Percentiles rank a stretch among this genome's conserved stretches.
Evolutionary conservation across 2,329 filamentous ascomycete genomes (phyloP).

Genomic region (Sphaerulina populicola): DNA sequence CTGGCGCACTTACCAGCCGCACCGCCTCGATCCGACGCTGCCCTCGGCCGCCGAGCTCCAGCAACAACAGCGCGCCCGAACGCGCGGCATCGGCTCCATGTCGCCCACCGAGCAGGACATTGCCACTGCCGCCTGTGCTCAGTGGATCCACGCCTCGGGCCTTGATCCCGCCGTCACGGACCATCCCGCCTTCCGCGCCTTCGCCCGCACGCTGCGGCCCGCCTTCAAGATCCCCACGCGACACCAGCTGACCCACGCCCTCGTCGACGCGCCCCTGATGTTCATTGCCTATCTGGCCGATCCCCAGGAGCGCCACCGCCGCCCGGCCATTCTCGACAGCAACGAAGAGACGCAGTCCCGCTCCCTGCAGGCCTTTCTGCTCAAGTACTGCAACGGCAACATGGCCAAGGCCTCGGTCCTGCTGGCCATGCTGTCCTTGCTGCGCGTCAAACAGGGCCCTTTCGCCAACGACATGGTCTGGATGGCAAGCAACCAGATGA

Average conservation of each 20-base stretch:
- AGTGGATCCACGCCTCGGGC: constrained; percentile 20
- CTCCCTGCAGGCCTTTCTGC: constrained; percentile 20
- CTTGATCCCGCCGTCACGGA: constrained; percentile 17
- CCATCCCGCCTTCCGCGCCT: constrained; percentile 21
- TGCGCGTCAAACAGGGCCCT: constrained; percentile 21
- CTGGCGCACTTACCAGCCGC: constrained; percentile 23
- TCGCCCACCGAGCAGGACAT: constrained; percentile 20
- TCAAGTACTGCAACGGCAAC: constrained; percentile 22
- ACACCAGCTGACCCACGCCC: constrained; percentile 20
- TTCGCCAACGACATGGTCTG: constrained; percentile 23
- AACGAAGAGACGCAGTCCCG: constrained; percentile 22
- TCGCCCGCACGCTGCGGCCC: constrained; percentile 18
- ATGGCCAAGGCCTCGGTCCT: constrained; percentile 15
- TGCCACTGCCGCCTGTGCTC: constrained; percentile 20
- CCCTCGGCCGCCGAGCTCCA: constrained; percentile 22
- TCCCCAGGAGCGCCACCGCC: constrained; percentile 20
- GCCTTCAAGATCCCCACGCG: constrained; percentile 20
- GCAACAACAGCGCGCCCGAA: constrained; percentile 21
- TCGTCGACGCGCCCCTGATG: constrained; percentile 23
- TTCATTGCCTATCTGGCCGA: constrained; percentile 23
- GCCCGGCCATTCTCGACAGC: constrained; percentile 21
- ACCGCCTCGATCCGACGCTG: constrained; percentile 21
- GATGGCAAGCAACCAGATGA: constrained; percentile 23
- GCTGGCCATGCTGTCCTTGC: constrained; percentile 20
- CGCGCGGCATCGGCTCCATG: constrained; percentile 22